Evolutionary conservation across 305 asterid genomes (phyloP).

Genomic region (Fraxinus floribunda): DNA sequence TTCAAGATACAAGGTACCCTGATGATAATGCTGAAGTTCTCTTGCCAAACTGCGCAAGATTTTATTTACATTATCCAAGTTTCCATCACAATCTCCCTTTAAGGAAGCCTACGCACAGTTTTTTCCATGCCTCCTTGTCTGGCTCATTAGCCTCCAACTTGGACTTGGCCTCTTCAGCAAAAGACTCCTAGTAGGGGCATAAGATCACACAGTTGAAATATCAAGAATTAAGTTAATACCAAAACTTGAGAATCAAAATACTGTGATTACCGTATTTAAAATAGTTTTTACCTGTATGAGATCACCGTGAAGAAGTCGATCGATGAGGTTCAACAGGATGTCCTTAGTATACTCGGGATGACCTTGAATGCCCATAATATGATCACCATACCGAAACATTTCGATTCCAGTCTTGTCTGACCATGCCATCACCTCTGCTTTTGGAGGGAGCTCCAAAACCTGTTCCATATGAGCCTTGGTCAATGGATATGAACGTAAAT

Average conservation of each 20-base stretch:
- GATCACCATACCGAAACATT: conserved; percentile 64
- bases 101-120: conserved; percentile 64
- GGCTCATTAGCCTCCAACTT: conserved; percentile 48
- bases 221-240: too few species aligned
- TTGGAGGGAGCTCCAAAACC: conserved; percentile 65
- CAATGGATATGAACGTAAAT: too few species aligned
- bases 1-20: neutral
- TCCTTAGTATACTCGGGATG: conserved; percentile 86
- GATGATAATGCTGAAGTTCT: neutral
- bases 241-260: neutral
- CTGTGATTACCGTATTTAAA: too few species aligned
- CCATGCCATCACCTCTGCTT: conserved; percentile 73
- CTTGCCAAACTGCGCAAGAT: neutral
- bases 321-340: conserved; percentile 56
- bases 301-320: conserved; percentile 45
- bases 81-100: conserved; percentile 61
- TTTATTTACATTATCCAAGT: neutral
- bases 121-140: conserved; percentile 65
- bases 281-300: conserved; percentile 44
- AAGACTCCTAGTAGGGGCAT: conserved; percentile 35
- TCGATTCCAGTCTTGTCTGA: conserved; percentile 66
- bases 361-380: conserved; percentile 84
- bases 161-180: conserved; percentile 49
- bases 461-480: too few species aligned
- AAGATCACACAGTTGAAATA: neutral